Evolutionary conservation across 805 yeast genomes (phyloP), one percentile per base, ranked within the genome.

Genomic region (Wickerhamiella parazyma): DNA sequence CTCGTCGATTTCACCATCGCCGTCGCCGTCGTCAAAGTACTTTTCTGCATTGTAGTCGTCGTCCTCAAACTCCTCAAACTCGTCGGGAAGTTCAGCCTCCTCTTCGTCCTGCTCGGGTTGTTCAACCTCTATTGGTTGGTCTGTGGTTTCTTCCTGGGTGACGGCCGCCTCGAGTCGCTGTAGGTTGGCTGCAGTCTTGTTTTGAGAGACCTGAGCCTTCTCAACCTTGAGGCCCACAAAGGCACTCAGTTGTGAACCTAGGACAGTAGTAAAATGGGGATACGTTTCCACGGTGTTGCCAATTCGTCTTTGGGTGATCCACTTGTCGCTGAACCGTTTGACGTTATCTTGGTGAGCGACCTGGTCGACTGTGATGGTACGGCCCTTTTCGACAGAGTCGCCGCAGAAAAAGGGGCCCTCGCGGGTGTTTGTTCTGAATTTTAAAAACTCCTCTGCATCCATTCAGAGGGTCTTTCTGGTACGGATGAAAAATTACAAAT

Each of bases 11-110:
- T 69, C 78, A 17, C 67, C 75, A 33, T 60, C 67, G 42, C 58
- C 69, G 33, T 72, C 77, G 41, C 75, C 80, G 49, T 78, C 83
- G 36, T 80, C 86, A 54, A 80, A 80, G 61, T 80, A 80, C 59
- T 75, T 75, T 52, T 80, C 89, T 7, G 89, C 89, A 53, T 80
- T 80, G 54, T 80, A 80, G 57, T 78, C 85, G 55, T 77, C 83
- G 51, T 80, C 86, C 20, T 79, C 85, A 45, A 78, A 80, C 49
- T 78, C 85, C 48, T 61, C 65, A 48, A 78, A 82, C 48, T 78
- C 85, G 52, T 78, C 84, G 38, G 58, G 59, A 4, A 28, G 31
- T 20, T 39, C 42, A 10, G 33, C 42, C 17, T 65, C 62, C n/a
- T 74, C 80, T 17, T 74, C 78, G 9, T 63, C 59, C 5, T 59